Evolutionary conservation across 2,329 filamentous ascomycete genomes (phyloP).

Genomic region (Lithohypha guttulata): DNA sequence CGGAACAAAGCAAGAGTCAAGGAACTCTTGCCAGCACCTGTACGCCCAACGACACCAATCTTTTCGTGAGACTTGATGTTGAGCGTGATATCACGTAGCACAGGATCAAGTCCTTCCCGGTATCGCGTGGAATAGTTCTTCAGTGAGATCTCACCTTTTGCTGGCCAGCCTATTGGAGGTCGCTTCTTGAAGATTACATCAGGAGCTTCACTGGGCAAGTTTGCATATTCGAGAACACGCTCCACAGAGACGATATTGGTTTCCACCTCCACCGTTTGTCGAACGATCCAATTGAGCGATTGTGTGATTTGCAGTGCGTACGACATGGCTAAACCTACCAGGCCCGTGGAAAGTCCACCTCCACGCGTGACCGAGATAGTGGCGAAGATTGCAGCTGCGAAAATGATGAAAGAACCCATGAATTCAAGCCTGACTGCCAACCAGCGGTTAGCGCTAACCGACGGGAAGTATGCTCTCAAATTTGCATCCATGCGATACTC

Average conservation of each 20-base stretch:
- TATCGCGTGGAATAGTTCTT: conserved; percentile 92
- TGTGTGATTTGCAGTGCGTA: conserved; percentile 96
- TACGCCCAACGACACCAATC: conserved; percentile 92
- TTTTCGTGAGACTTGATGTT: conserved; percentile 95
- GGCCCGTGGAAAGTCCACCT: conserved; percentile 54
- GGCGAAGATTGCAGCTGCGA: conserved; percentile 71
- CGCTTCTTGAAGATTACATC: conserved; percentile 83
- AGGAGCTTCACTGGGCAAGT: conserved; percentile 81
- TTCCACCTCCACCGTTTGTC: conserved; percentile 98
- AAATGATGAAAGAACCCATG: conserved; percentile 86
- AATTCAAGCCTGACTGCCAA: conserved; percentile 90
- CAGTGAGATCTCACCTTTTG: conserved; percentile 78
- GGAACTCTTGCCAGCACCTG: conserved; percentile 91
- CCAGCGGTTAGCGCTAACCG: conserved; percentile 90
- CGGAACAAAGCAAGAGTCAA: conserved; percentile 87
- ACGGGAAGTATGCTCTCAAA: conserved; percentile 86
- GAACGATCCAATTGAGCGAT: conserved; percentile 96
- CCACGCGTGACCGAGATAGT: conserved; percentile 67
- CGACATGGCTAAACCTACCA: conserved; percentile 89
- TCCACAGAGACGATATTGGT: conserved; percentile 99
- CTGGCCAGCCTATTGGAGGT: conserved; percentile 83
- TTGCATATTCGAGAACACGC: conserved; percentile 89
- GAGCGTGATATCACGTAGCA: conserved; percentile 83
- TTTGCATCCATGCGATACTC: conserved; percentile 97
- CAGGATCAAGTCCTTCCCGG: conserved; percentile 76